phyloP scores from a whole-genome alignment of 106 monocot species.

The Platanthera zijinensis region DNA sequence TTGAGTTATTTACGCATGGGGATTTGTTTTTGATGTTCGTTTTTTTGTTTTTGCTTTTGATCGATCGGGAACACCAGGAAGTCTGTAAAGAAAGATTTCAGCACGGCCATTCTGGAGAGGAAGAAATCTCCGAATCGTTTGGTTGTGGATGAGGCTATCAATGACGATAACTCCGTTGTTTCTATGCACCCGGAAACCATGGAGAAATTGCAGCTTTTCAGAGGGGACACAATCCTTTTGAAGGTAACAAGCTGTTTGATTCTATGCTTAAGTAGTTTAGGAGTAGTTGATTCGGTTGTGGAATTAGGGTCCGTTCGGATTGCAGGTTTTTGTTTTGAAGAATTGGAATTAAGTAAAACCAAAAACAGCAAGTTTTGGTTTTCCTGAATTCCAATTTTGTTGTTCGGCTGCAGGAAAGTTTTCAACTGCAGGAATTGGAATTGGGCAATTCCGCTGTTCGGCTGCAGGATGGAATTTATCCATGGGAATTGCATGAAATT shows the following conservation, averaged over 20 bases:
- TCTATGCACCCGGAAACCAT: conserved; percentile 70
- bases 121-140: conserved; percentile 81
- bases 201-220: conserved; percentile 88
- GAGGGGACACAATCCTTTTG: conserved; percentile 75
- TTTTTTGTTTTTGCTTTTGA: neutral
- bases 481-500: too few relatives aligned
- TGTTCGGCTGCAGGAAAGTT: too few relatives aligned
- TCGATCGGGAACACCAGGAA: neutral
- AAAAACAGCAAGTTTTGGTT: too few relatives aligned
- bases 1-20: neutral
- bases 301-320: neutral
- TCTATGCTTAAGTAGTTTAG: conserved; percentile 1
- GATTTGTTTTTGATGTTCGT: neutral
- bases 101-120: conserved; percentile 79
- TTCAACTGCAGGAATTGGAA: too few relatives aligned
- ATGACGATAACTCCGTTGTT: conserved; percentile 84
- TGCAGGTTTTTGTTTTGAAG: too few relatives aligned
- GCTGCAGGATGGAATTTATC: too few relatives aligned
- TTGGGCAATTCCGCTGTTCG: too few relatives aligned
- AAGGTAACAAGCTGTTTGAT: conserved; percentile 35
- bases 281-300: neutral
- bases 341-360: too few relatives aligned
- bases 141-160: conserved; percentile 78
- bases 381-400: too few relatives aligned
- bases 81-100: conserved; percentile 62